phyloP scores from a whole-genome alignment of 208 protist genomes.

The Tetramitus jugosus region DNA sequence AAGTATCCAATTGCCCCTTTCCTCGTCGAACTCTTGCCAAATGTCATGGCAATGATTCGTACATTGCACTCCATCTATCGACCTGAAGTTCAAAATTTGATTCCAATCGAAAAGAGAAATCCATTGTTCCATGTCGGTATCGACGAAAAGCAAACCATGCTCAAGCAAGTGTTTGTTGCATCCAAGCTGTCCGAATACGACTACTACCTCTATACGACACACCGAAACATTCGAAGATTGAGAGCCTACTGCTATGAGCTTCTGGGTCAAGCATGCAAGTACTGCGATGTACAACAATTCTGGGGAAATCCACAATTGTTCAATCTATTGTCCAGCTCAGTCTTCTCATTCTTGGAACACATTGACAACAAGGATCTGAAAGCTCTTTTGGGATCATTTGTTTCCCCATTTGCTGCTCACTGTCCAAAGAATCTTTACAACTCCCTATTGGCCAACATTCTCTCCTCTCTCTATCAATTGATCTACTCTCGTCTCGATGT shows the following conservation, averaged over 20 bases:
- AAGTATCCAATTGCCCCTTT: background rate
- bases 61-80: background rate
- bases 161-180: background rate
- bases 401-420: background rate
- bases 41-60: background rate
- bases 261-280: background rate
- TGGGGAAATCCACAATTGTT: constrained; percentile 6
- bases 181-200: background rate
- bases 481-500: background rate
- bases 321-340: background rate
- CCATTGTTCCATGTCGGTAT: constrained; percentile 7
- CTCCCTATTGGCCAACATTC: background rate
- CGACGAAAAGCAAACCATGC: background rate
- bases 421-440: background rate
- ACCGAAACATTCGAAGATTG: background rate
- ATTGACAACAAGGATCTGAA: background rate
- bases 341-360: background rate
- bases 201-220: background rate
- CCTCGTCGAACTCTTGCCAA: background rate
- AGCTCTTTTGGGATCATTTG: background rate
- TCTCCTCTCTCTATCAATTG: background rate
- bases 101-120: background rate
- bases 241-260: background rate
- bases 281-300: background rate
- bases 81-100: background rate